These are phyloP conservation scores for Aspergillus transmontanensis DNA, from an alignment of 2,329 filamentous ascomycete genomes.

Conservation along the genomic window DNA sequence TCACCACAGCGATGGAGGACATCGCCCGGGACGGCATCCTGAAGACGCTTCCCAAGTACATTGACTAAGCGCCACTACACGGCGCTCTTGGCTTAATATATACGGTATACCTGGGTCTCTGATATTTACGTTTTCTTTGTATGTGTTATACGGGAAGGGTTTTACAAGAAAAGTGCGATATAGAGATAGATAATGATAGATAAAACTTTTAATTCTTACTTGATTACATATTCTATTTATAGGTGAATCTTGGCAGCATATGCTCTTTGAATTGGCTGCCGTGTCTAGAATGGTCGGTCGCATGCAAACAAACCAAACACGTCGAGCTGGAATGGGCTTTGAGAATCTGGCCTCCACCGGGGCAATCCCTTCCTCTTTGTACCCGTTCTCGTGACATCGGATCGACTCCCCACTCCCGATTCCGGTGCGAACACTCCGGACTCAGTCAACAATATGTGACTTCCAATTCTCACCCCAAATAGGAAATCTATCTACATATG, in stretches of 20 bases:
- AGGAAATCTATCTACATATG: too few relatives aligned
- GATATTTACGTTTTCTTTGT: constrained; percentile 15
- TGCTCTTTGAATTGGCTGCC: not conserved
- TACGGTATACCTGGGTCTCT: constrained; percentile 12
- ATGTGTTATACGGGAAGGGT: not conserved
- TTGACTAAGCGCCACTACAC: constrained; percentile 32
- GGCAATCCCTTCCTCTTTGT: not conserved
- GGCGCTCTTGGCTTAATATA: constrained; percentile 8
- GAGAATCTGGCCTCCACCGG: not conserved
- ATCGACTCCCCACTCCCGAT: too few relatives aligned
- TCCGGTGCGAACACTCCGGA: too few relatives aligned
- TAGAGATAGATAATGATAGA: constrained; percentile 26
- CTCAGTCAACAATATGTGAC: too few relatives aligned
- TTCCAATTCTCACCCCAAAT: too few relatives aligned
- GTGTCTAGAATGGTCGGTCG: not conserved
- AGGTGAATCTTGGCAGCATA: not conserved
- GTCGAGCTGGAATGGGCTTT: not conserved
- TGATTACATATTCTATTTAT: not conserved
- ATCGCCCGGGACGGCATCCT: constrained; percentile 52
- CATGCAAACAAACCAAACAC: not conserved
- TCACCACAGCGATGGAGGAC: constrained; percentile 51
- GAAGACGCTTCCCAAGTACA: constrained; percentile 55
- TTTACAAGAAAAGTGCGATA: constrained; percentile 13
- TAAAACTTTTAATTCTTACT: not conserved
- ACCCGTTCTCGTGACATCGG: not conserved